Evolutionary conservation across 2,329 filamentous ascomycete genomes (phyloP), one percentile per base, ranked within the genome.

Genomic region (Alternaria gaisen): DNA sequence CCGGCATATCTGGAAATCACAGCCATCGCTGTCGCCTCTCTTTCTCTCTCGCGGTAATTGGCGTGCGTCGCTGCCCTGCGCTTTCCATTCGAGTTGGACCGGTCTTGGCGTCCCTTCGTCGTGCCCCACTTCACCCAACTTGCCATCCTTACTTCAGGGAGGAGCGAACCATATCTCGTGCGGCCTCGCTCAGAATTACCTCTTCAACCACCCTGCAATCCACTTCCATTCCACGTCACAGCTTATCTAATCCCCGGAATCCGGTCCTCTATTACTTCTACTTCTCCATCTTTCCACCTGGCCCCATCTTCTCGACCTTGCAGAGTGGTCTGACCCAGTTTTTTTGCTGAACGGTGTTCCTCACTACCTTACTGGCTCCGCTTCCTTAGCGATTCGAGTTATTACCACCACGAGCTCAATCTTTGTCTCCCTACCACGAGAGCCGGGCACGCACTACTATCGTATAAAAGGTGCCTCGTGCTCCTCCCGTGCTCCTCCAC

Each of bases 121-220:
- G 61, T 70, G 68, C 69, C 71, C 71, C 66, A 61, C 68, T 63
- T 58, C 61, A 62, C 64, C 46, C 51, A 67, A 64, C 62, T 67
- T 67, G 68, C 65, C 60, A 67, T 59, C 66, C 65, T 58, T 68
- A 64, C 43, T 69, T 68, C 55, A 64, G 53, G 69, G 65, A 70
- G 65, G 57, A 64, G 57, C 65, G 32, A 53, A 58, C 60, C 63
- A 56, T 51, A 53, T 58, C 64, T 60, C 56, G 58, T 59, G 48
- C 54, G 18, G 41, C 36, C 43, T 32, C 65, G 51, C 58, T 56
- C 61, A 63, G 61, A 56, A 64, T 60, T 57, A 56, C 57, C 46
- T 47, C 43, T 60, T 42, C 57, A 36, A 53, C 58, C 54, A 60
- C 42, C 52, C 60, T 58, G 50, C 59, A 53, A 38, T 43, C 38